These are phyloP conservation scores for Dendrostoma leiphaemia DNA, from an alignment of 2,329 filamentous ascomycete genomes.

Conservation along the genomic window DNA sequence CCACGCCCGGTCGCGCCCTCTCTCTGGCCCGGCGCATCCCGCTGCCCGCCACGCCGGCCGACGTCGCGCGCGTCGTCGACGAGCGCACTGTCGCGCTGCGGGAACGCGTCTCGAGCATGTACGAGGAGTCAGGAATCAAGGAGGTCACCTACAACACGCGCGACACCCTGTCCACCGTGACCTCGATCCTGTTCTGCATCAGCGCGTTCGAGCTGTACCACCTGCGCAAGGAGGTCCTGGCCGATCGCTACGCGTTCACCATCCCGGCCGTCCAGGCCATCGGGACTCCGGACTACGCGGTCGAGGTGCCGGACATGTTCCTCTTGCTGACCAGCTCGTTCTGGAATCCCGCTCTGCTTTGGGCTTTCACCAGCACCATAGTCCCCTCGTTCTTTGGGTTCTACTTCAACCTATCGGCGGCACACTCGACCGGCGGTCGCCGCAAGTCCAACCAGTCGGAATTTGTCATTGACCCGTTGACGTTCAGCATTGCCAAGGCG, in stretches of 20 bases:
- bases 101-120: conserved; percentile 61
- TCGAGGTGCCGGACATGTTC: conserved; percentile 80
- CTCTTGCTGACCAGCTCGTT: conserved; percentile 72
- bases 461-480: conserved; percentile 76
- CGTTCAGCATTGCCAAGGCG: conserved; percentile 87
- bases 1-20: conserved; percentile 51
- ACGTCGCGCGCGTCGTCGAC: conserved; percentile 75
- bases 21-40: conserved; percentile 60
- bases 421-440: conserved; percentile 39
- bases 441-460: conserved; percentile 45
- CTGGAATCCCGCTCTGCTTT: conserved; percentile 79
- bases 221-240: conserved; percentile 68
- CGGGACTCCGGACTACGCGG: conserved; percentile 54
- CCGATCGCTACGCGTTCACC: conserved; percentile 70
- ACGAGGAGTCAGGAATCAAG: conserved; percentile 64
- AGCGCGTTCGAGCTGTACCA: conserved; percentile 68
- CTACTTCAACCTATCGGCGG: conserved; percentile 81
- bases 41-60: conserved; percentile 77
- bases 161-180: conserved; percentile 69
- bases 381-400: conserved; percentile 74
- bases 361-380: conserved; percentile 69
- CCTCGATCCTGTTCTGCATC: conserved; percentile 67
- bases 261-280: conserved; percentile 61
- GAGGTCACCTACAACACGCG: conserved; percentile 66
- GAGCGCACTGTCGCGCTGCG: conserved; percentile 65